Base-by-base conservation (phyloP, 805 yeast genomes). In the Myxozyma melibiosi region DNA sequence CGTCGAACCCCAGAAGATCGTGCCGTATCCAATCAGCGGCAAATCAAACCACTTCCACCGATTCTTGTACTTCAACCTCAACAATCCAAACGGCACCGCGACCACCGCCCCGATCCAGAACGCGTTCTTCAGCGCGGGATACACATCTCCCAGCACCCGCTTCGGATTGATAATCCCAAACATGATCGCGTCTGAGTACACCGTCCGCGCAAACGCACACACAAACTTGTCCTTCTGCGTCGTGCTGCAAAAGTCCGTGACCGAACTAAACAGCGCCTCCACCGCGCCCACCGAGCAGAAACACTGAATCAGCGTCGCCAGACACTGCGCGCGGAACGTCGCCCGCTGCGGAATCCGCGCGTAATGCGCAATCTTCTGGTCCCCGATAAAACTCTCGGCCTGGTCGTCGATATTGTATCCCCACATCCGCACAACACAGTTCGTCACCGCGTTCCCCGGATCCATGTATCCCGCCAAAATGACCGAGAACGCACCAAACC, bases 371-470 rank as follows among this genome's bases (percentile, higher is more conserved):
- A 78, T 70, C 66, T 81, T 82, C 64, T 75, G 76, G 65, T 81
- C 82, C 65, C 81, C 78, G 48, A 83, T 79, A 68, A 80, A 85
- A 66, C 75, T 78, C 56, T 84, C 82, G 14, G 88, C 86, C 70
- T 84, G 88, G 22, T 80, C 79, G 66, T 82, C 85, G 58, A 84
- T 81, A 65, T 82, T 84, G 43, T 81, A 80, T 43, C 83, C 83
- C 53, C 73, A 75, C 0, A 80, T 78, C 61, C 81, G 80, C 54
- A 81, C 67, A 7, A 79, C 72, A 74, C 78, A 78, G 53, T 81
- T 69, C 1, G 85, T 85, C 40, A 73, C 67, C 20, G 84, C 84
- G 52, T 80, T 79, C 45, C 83, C 83, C n/a, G 83, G 83, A 44
- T 55, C 59, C 59, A 55, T 55, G 34, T 40, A 53, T n/a, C 59